phyloP scores from a whole-genome alignment of 176 grass and related monocot species.

The Aegilops speltoides region DNA sequence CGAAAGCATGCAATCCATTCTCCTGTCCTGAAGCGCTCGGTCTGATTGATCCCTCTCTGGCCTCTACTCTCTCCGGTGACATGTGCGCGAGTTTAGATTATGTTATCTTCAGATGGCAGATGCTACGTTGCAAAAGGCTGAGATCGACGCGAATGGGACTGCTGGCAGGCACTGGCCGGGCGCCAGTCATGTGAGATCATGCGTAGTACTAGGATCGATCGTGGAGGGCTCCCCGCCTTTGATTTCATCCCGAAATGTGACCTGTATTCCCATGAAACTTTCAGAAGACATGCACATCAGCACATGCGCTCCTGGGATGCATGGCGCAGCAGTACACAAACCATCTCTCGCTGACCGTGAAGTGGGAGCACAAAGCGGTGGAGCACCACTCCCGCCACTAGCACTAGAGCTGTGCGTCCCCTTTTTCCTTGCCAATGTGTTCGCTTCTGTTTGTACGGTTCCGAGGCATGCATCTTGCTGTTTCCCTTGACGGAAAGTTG shows the following conservation, averaged over 20 bases:
- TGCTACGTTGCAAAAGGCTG: neutral
- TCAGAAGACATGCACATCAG: neutral
- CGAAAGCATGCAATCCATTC: neutral
- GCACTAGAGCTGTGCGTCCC: neutral
- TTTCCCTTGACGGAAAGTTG: neutral
- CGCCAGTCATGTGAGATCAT: neutral
- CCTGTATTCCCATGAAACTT: neutral
- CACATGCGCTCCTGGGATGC: neutral
- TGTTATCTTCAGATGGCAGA: slow-evolving; percentile 35
- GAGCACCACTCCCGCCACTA: neutral
- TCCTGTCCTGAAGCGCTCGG: neutral
- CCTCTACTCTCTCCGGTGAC: neutral
- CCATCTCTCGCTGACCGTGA: neutral
- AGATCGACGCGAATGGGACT: neutral
- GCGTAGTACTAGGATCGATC: too few relatives aligned
- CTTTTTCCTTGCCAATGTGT: neutral
- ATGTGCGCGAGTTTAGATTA: slow-evolving; percentile 7
- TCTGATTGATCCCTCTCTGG: neutral
- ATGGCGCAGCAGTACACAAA: neutral
- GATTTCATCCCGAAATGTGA: neutral
- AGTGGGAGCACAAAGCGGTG: neutral
- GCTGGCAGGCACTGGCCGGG: neutral
- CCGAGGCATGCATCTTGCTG: neutral
- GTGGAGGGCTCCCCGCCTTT: neutral
- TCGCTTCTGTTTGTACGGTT: neutral